Evolutionary conservation across 2,329 filamentous ascomycete species (phyloP), one percentile per base, ranked within the genome.

Genomic region (Sporothrix brasiliensis): DNA sequence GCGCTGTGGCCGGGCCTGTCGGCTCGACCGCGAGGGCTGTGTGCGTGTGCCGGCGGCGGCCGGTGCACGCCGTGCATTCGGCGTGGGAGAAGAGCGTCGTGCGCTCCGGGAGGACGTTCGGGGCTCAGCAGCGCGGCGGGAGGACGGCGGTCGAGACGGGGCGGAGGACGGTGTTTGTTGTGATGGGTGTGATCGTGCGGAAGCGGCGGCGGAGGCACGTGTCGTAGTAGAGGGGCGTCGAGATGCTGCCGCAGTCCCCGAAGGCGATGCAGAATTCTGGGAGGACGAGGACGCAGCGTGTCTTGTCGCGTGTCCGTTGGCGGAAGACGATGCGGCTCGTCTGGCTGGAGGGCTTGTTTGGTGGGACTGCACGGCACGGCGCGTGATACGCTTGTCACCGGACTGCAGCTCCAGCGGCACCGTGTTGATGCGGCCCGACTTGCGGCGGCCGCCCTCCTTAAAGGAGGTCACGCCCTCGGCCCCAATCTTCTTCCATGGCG

Each of bases 401-500:
- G 83, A 80, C 72, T 85, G 83, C 54, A 86, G 75, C 72, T 89
- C 86, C 41, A 85, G 72, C 21, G 87, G 86, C 16, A 88, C 76
- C 2, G 78, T 78, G 76, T 91, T 90, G 75, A 88, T 87, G 72
- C 89, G 85, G 53, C 88, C 88, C 27, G 89, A 91, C 76, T 89
- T 90, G 72, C 89, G 85, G 73, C 86, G 86, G 65, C 92, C 92
- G 86, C 86, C 91, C 81, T 86, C 87, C 60, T 91, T 87, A 78
- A 96, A 94, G 0, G 92, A 91, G 3, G 94, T 95, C 27, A 95
- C 95, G 0, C 95, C 95, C 39, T 97, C 92, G 53, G 91, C 92
- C 71, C 87, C 87, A 73, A 92, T 87, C 77, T 89, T 92, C 83
- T 95, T 98, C 95, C 95, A 99, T 27, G 95, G 95, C 74, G 95